Evolutionary conservation across 208 protist species (phyloP).

Genomic region (Zelonia costaricensis): DNA sequence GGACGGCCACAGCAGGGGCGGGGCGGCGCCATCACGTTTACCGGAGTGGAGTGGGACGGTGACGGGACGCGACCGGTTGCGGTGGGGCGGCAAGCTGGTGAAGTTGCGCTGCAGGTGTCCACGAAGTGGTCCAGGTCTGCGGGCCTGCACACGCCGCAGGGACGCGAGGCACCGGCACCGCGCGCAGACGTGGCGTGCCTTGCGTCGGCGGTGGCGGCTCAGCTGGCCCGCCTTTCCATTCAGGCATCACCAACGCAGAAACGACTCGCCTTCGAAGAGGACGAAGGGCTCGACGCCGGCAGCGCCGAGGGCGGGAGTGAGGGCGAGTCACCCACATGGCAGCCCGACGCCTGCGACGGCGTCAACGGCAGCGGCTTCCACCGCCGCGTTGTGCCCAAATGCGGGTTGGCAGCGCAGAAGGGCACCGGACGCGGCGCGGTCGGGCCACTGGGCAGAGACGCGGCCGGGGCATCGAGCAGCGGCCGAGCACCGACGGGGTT

Average conservation of each 20-base stretch:
- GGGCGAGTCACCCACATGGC: no score
- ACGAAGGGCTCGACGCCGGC: constrained; percentile 10
- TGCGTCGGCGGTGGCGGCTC: constrained; percentile 15
- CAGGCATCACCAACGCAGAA: constrained; percentile 73
- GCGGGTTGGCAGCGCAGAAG: no score
- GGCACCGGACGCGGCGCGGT: no score
- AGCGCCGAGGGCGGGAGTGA: not conserved
- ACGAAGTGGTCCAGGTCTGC: no score
- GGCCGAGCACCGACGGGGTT: constrained; percentile 20
- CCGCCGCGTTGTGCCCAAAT: no score
- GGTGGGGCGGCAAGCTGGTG: no score
- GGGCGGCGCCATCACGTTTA: no score
- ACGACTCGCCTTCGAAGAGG: constrained; percentile 57
- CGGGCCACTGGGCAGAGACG: not conserved
- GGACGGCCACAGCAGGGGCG: not conserved
- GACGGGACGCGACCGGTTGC: no score
- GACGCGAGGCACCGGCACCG: constrained; percentile 1
- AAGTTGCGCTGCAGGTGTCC: no score
- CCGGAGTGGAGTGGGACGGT: not conserved
- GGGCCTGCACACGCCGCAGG: not conserved
- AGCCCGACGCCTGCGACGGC: no score
- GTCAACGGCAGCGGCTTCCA: no score
- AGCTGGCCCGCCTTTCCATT: constrained; percentile 33
- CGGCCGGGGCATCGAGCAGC: not conserved
- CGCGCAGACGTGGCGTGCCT: no score